phyloP scores from a whole-genome alignment of 2,329 filamentous ascomycete species.

The Ceratocystis huliohia region DNA sequence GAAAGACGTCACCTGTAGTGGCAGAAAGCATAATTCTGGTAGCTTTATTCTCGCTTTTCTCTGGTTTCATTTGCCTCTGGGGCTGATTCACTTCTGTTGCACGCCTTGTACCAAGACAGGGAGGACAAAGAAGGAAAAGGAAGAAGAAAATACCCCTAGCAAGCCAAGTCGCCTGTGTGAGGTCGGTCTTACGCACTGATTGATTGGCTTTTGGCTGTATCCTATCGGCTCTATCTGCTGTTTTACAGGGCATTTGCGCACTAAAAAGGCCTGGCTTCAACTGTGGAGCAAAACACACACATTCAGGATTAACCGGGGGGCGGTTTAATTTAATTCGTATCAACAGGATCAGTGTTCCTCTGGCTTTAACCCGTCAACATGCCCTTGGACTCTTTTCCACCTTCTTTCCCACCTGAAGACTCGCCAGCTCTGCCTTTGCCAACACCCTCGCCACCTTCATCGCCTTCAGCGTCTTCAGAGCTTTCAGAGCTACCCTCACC shows the following conservation, averaged over 20 bases:
- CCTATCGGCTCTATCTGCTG: not conserved
- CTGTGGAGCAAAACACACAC: not conserved
- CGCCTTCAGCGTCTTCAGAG: not conserved
- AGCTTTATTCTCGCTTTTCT: not conserved
- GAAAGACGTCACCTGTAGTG: not conserved
- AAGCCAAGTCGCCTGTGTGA: not conserved
- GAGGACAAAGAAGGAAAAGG: not conserved
- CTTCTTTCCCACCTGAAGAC: not conserved
- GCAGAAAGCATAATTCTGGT: not conserved
- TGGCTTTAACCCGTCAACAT: not conserved
- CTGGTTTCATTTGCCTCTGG: slow-evolving; percentile 6
- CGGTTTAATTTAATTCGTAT: not conserved
- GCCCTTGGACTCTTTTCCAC: not conserved
- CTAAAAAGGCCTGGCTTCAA: not conserved
- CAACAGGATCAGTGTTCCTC: not conserved
- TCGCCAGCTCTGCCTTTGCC: not conserved
- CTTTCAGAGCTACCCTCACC: too few species aligned
- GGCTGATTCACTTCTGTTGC: slow-evolving; percentile 9
- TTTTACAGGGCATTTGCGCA: not conserved
- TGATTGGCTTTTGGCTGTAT: not conserved
- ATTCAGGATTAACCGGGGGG: not conserved
- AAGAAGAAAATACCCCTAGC: not conserved
- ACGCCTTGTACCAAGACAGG: not conserved
- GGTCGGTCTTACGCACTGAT: not conserved
- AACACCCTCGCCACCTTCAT: not conserved